These are phyloP conservation scores for Apophysomyces sp. DNA, from an alignment of 371 early-diverging fungal species.

Conservation along the genomic window DNA sequence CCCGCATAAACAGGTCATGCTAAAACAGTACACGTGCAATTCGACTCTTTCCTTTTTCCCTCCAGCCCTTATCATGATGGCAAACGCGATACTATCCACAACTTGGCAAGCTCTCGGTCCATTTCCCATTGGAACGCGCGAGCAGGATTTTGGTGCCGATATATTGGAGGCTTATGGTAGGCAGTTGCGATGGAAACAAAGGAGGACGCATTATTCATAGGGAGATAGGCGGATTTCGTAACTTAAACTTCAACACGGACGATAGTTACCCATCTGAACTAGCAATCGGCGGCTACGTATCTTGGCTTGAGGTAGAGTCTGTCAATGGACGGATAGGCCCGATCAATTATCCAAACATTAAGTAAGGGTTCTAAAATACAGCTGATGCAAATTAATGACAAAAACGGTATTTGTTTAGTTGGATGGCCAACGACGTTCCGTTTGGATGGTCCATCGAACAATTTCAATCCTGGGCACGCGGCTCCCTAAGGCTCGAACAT, in stretches of 20 bases:
- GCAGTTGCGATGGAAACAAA: not conserved
- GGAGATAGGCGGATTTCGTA: conserved; percentile 56
- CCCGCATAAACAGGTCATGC: not conserved
- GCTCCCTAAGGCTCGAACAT: conserved; percentile 21
- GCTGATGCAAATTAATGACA: not conserved
- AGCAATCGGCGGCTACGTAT: conserved; percentile 54
- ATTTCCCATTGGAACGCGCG: conserved; percentile 67
- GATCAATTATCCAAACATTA: conserved; percentile 32
- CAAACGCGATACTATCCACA: not conserved
- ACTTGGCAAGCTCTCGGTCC: conserved; percentile 59
- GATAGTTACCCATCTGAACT: conserved; percentile 66
- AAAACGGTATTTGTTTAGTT: conserved; percentile 23
- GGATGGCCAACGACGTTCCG: conserved; percentile 57
- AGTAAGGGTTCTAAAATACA: conserved; percentile 5
- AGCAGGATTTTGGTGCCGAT: conserved; percentile 68
- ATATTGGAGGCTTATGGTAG: conserved; percentile 66
- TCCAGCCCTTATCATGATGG: not conserved
- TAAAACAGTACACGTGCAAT: not conserved
- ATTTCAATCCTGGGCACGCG: conserved; percentile 53
- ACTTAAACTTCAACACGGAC: conserved; percentile 38
- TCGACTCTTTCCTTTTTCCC: not conserved
- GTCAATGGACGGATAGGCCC: conserved; percentile 54
- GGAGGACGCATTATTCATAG: not conserved
- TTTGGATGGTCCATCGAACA: conserved; percentile 61
- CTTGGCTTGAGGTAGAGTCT: conserved; percentile 47